These are phyloP conservation scores for Cylindricascospora bacillispora DNA, from an alignment of 1,139 yeast species.

Conservation along the genomic window DNA sequence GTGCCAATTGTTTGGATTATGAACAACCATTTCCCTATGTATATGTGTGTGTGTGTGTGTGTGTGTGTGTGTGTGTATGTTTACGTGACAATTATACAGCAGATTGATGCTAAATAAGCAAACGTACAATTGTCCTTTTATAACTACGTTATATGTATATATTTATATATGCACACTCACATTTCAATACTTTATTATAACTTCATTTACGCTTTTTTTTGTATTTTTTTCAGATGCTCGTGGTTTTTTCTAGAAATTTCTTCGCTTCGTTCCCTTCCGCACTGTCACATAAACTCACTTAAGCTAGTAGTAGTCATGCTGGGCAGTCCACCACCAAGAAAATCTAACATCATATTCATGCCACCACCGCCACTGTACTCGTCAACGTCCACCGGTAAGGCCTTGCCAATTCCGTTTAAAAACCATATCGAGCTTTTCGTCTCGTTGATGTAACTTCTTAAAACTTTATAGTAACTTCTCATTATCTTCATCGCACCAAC, in stretches of 20 bases:
- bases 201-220: no score
- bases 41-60: not conserved
- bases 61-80: no score
- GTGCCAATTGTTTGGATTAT: slow-evolving; percentile 82
- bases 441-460: slow-evolving; percentile 71
- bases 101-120: no score
- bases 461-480: slow-evolving; percentile 72
- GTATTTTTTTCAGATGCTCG: no score
- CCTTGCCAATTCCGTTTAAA: slow-evolving; percentile 80
- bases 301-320: slow-evolving; percentile 36
- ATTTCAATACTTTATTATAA: no score
- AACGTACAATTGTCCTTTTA: no score
- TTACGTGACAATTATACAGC: not conserved
- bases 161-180: no score
- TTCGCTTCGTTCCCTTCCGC: no score
- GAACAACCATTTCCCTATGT: slow-evolving; percentile 41
- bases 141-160: no score
- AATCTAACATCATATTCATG: slow-evolving; percentile 83
- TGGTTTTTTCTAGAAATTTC: no score
- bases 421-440: slow-evolving; percentile 91
- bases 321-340: slow-evolving; percentile 64
- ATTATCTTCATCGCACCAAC: slow-evolving; percentile 78
- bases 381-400: slow-evolving; percentile 73
- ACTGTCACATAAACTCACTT: slow-evolving; percentile 2
- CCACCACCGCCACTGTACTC: slow-evolving; percentile 82